Percentiles rank a stretch among this genome's conserved stretches.
Evolutionary conservation across 345 rosid species (phyloP).

Genomic region (Linum trigynum): DNA sequence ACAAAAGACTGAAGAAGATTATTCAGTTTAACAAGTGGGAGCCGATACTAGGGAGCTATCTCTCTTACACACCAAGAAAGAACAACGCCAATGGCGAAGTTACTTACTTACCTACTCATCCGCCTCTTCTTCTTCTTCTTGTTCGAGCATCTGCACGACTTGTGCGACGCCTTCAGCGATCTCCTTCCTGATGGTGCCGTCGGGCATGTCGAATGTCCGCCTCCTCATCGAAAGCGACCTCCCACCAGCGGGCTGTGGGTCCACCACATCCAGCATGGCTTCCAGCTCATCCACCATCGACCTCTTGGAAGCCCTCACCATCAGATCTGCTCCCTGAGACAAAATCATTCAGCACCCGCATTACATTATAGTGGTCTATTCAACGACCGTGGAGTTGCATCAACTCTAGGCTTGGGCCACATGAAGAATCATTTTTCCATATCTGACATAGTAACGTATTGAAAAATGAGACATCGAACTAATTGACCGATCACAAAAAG

Average conservation of each 20-base stretch:
- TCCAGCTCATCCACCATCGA: conserved; percentile 89
- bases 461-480: too few species aligned
- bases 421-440: too few species aligned
- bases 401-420: too few species aligned
- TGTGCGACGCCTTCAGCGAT: conserved; percentile 78
- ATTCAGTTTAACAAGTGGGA: not conserved
- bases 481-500: too few species aligned
- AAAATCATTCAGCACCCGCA: not conserved
- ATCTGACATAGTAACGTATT: too few species aligned
- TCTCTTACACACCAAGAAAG: too few species aligned
- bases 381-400: not conserved
- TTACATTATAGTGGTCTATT: not conserved
- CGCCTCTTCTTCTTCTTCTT: conserved; percentile 26
- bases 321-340: conserved; percentile 63
- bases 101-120: too few species aligned
- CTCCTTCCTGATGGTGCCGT: conserved; percentile 50
- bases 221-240: conserved; percentile 63
- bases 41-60: not conserved
- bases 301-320: conserved; percentile 71
- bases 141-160: conserved; percentile 64
- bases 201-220: conserved; percentile 89
- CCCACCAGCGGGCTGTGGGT: conserved; percentile 59
- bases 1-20: too few species aligned
- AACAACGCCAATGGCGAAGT: too few species aligned
- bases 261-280: conserved; percentile 83